phyloP scores from a whole-genome alignment of 2,329 filamentous ascomycete species.

The Trichoderma hamatum region DNA sequence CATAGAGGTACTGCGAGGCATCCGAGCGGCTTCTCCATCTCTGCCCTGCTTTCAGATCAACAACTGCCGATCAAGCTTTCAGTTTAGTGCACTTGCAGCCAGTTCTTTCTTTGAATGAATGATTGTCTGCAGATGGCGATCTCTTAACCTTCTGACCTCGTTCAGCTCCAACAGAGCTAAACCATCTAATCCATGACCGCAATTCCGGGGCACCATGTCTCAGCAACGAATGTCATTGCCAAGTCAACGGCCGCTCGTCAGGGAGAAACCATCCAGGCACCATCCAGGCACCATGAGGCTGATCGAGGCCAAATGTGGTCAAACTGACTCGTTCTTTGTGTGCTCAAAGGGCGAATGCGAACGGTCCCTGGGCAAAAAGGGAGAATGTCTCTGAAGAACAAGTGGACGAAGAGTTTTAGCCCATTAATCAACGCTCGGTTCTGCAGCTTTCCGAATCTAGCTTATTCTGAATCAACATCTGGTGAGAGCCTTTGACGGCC shows the following conservation, averaged over 20 bases:
- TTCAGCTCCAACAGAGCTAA: neutral
- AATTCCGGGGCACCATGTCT: slow-evolving; percentile 27
- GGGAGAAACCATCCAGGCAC: slow-evolving; percentile 13
- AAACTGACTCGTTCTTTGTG: neutral
- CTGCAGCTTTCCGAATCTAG: neutral
- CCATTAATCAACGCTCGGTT: neutral
- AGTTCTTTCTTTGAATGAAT: neutral
- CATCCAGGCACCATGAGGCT: slow-evolving; percentile 12
- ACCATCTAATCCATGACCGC: neutral
- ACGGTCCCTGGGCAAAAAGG: neutral
- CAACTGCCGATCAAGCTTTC: neutral
- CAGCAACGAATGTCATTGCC: slow-evolving; percentile 34
- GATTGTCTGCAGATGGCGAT: neutral
- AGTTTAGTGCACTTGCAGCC: slow-evolving; percentile 13
- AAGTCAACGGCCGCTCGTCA: slow-evolving; percentile 30
- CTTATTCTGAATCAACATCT: neutral
- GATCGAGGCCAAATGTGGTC: neutral
- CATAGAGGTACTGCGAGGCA: neutral
- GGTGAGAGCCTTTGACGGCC: neutral
- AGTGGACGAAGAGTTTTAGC: neutral
- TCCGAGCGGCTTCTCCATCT: neutral
- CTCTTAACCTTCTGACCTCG: neutral
- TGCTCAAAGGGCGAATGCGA: slow-evolving; percentile 6
- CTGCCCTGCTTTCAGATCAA: neutral
- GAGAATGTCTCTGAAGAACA: slow-evolving; percentile 9